These are phyloP conservation scores for Eucalyptus caleyi DNA, from an alignment of 345 rosid genomes.

Conservation along the genomic window DNA sequence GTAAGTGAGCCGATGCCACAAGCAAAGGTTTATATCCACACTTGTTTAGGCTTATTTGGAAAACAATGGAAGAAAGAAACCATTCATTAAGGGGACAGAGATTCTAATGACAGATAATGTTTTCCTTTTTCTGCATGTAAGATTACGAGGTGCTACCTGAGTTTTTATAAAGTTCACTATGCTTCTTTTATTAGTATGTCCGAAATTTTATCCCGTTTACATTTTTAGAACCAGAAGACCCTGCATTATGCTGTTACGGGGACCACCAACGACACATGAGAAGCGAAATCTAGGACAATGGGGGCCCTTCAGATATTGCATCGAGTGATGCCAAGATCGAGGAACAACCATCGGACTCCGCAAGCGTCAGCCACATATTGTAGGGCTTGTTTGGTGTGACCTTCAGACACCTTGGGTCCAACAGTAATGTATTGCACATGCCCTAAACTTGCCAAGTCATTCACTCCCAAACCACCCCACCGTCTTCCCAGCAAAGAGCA, in stretches of 20 bases:
- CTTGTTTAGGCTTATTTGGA: neutral
- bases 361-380: neutral
- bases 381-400: neutral
- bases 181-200: neutral
- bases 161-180: neutral
- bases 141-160: neutral
- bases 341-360: neutral
- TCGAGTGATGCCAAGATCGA: neutral
- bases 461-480: neutral
- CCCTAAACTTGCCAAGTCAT: neutral
- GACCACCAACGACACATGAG: neutral
- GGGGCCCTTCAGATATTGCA: neutral
- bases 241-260: neutral
- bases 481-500: neutral
- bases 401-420: neutral
- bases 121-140: neutral
- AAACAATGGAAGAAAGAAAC: neutral
- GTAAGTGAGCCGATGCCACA: neutral
- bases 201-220: neutral
- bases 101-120: neutral
- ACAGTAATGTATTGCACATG: neutral
- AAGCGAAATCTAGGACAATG: neutral
- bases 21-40: neutral
- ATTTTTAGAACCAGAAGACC: neutral
- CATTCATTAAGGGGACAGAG: neutral